Evolutionary conservation across 2,329 filamentous ascomycete genomes (phyloP), one percentile per base, ranked within the genome.

Genomic region (Fusarium sterilihyphosum): DNA sequence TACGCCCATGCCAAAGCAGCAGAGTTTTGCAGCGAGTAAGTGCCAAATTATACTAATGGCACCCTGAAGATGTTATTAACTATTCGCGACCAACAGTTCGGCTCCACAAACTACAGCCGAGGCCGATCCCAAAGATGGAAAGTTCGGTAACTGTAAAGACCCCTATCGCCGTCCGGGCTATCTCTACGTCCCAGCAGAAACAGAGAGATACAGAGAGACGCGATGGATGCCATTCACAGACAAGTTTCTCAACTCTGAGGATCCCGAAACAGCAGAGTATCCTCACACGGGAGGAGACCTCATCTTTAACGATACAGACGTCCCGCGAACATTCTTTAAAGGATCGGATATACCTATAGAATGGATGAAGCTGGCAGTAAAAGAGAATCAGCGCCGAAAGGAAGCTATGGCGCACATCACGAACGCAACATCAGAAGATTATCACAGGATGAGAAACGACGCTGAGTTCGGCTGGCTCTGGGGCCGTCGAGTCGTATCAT

Each of bases 221-320:
- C 38, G 41, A 33, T 66, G 63, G 63, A 24, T 66, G 47, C 63
- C 63, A 0, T 65, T 54, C 2, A 66, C 63, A 13, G 18, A 40
- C 9, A 47, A 11, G 8, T 65, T 65, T 10, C 18, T 65, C 4
- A 20, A 65, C 4, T 35, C 47, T 24, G 26, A 47, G 2, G 46
- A 58, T 10, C 61, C 63, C 4, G 33, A 29, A 7, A 38, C 31
- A 3, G 63, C 63, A 46, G 63, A n/a, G 41, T 65, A 65, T 24
- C 63, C 63, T 8, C 46, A 61, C 6, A 14, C n/a, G 3, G 33
- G 44, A 16, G 10, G 26, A 4, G 63, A 65, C 22, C 33, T 65
- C 6, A 47, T 65, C 26, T 65, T 65, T 26, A 65, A 65, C 33
- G 63, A 65, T 7, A 65, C 63, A 14, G 20, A 38, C 2, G 46